Conservation (phyloP, 2,329 filamentous ascomycete genomes). For the Fusarium albidum region DNA sequence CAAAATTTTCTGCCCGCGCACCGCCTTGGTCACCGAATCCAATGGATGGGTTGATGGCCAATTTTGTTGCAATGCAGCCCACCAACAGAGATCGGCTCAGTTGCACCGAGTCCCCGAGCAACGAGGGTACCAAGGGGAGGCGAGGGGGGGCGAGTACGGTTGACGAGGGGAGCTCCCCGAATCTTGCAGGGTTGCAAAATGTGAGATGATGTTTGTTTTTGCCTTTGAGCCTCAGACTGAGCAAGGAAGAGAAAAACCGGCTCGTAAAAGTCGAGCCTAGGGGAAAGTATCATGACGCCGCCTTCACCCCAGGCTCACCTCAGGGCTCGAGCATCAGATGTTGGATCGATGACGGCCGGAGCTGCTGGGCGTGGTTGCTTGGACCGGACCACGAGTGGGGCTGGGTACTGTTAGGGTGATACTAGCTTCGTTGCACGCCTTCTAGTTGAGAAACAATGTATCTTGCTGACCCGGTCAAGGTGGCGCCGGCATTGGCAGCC, state of each 20-base stretch:
- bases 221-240: not conserved
- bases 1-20: slow-evolving; percentile 7
- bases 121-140: not conserved
- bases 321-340: slow-evolving; percentile 39
- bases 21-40: slow-evolving; percentile 19
- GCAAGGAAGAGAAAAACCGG: slow-evolving; percentile 24
- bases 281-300: slow-evolving; percentile 39
- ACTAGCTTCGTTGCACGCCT: slow-evolving; percentile 7
- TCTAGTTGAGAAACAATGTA: slow-evolving; percentile 19
- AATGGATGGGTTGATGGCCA: slow-evolving; percentile 33
- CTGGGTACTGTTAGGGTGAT: not conserved
- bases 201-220: slow-evolving; percentile 5
- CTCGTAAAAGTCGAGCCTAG: slow-evolving; percentile 27
- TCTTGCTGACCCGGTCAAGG: slow-evolving; percentile 12
- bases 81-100: slow-evolving; percentile 25
- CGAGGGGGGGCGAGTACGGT: too few relatives aligned
- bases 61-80: slow-evolving; percentile 28
- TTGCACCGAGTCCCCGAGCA: not conserved
- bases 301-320: slow-evolving; percentile 18
- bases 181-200: slow-evolving; percentile 5
- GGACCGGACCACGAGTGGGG: slow-evolving; percentile 13
- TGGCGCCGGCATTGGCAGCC: slow-evolving; percentile 29
- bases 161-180: not conserved
- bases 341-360: slow-evolving; percentile 17
- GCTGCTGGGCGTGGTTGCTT: slow-evolving; percentile 7